These are phyloP conservation scores for Aspergillus kassunensis DNA, from an alignment of 495 filamentous ascomycete genomes.

Conservation along the genomic window DNA sequence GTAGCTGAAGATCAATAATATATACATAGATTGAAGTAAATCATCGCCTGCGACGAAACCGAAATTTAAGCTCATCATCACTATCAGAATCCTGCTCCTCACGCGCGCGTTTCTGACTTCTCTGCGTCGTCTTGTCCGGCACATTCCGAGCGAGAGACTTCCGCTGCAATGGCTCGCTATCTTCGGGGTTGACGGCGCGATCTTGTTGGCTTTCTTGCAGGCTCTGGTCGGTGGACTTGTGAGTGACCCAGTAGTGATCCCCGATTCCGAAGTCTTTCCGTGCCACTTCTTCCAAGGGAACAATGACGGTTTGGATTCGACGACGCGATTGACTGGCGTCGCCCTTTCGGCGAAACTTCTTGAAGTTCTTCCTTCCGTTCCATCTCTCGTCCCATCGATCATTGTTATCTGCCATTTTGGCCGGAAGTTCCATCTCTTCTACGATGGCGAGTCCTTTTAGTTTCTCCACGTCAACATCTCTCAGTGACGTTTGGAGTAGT, in stretches of 20 bases:
- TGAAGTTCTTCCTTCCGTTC: conserved; percentile 98
- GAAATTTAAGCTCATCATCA: conserved; percentile 54
- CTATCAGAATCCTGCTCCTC: conserved; percentile 37
- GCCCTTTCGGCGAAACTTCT: conserved; percentile 71
- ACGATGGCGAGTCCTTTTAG: conserved; percentile 74
- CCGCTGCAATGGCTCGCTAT: conserved; percentile 17
- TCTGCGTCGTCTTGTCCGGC: conserved; percentile 14
- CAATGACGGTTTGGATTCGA: conserved; percentile 60
- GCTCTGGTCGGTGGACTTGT: conserved; percentile 22
- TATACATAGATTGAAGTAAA: too few species aligned
- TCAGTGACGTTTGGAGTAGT: conserved; percentile 44
- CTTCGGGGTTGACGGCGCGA: conserved; percentile 13
- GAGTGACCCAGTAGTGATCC: conserved; percentile 69
- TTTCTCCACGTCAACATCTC: conserved; percentile 62
- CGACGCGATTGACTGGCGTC: conserved; percentile 38
- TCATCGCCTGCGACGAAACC: conserved; percentile 52
- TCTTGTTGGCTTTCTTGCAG: conserved; percentile 15
- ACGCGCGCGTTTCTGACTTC: conserved; percentile 41
- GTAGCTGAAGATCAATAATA: not conserved
- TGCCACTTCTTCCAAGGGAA: conserved; percentile 74
- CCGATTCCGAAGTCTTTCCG: conserved; percentile 79
- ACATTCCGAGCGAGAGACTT: conserved; percentile 9
- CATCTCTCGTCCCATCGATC: conserved; percentile 82
- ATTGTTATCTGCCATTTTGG: conserved; percentile 33
- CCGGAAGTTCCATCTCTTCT: conserved; percentile 68